A percentile compares a stretch with the other conserved stretches of the same genome.
Conservation (phyloP, 805 yeast genomes). For the Zygoascus biomembranicola region DNA sequence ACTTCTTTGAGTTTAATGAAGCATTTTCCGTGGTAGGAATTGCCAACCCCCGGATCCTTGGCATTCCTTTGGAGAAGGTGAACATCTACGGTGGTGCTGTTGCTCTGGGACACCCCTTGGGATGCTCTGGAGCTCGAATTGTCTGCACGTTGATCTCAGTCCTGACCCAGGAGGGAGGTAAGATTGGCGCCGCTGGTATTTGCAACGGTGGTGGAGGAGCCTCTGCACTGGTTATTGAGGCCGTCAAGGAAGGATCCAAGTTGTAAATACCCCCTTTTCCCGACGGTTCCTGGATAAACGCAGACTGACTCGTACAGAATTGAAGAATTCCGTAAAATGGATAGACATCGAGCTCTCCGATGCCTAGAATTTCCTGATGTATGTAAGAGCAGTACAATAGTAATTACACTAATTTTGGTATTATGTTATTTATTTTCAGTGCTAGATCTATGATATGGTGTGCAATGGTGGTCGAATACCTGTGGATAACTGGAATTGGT, state of each 20-base stretch:
- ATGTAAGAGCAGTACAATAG: no score
- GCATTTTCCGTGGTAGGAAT: conserved; percentile 96
- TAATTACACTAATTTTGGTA: no score
- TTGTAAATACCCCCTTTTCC: no score
- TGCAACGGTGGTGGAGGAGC: conserved; percentile 99
- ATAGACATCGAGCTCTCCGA: no score
- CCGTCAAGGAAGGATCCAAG: conserved; percentile 22
- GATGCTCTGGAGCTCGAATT: conserved; percentile 91
- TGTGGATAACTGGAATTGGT: no score
- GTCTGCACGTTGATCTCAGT: conserved; percentile 79
- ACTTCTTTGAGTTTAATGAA: conserved; percentile 92
- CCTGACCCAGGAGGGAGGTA: conserved; percentile 75
- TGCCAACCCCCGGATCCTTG: conserved; percentile 70
- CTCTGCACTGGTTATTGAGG: conserved; percentile 81
- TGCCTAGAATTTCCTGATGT: no score
- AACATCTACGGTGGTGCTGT: conserved; percentile 96
- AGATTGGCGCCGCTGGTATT: conserved; percentile 88
- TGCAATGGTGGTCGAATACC: no score
- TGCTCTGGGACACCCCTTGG: conserved; percentile 91
- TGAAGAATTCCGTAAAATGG: no score
- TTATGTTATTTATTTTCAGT: no score
- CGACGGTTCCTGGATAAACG: no score
- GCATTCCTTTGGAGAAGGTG: conserved; percentile 58
- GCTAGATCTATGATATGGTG: no score
- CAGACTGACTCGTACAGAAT: no score